These are phyloP conservation scores for Diplogelasinospora grovesii DNA, from an alignment of 495 filamentous ascomycete genomes.

Conservation along the genomic window DNA sequence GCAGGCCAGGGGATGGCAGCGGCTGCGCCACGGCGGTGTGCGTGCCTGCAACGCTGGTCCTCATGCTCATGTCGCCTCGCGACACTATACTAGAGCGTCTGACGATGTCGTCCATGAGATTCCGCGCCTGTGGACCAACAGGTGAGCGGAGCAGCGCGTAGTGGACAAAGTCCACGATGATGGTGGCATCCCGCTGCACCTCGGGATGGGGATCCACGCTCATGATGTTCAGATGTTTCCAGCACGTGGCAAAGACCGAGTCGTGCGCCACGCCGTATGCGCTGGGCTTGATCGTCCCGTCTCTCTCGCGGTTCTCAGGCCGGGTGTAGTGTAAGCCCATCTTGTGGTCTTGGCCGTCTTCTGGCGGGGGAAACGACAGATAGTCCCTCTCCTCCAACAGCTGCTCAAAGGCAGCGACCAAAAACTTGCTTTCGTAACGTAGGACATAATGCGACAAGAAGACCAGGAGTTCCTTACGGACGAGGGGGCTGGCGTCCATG, in stretches of 20 bases:
- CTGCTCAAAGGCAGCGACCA: conserved; percentile 89
- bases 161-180: conserved; percentile 80
- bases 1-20: conserved; percentile 38
- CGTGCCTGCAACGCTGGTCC: conserved; percentile 34
- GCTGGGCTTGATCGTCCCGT: conserved; percentile 42
- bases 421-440: conserved; percentile 85
- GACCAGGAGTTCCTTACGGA: conserved; percentile 84
- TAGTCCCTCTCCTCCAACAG: conserved; percentile 76
- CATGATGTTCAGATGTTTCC: conserved; percentile 86
- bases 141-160: conserved; percentile 68
- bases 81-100: conserved; percentile 45
- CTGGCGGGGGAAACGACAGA: conserved; percentile 39
- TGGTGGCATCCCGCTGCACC: conserved; percentile 72
- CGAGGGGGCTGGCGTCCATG: conserved; percentile 84
- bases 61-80: conserved; percentile 42
- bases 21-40: conserved; percentile 32
- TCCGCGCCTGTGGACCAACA: conserved; percentile 60
- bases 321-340: conserved; percentile 50
- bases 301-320: conserved; percentile 40
- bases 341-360: conserved; percentile 49
- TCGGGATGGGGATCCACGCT: conserved; percentile 94
- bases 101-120: conserved; percentile 67
- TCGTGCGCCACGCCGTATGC: conserved; percentile 64
- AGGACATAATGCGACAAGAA: conserved; percentile 90
- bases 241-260: conserved; percentile 83